These are phyloP conservation scores for Jatropha podagrica DNA, from an alignment of 441 rosid genomes.

Conservation along the genomic window DNA sequence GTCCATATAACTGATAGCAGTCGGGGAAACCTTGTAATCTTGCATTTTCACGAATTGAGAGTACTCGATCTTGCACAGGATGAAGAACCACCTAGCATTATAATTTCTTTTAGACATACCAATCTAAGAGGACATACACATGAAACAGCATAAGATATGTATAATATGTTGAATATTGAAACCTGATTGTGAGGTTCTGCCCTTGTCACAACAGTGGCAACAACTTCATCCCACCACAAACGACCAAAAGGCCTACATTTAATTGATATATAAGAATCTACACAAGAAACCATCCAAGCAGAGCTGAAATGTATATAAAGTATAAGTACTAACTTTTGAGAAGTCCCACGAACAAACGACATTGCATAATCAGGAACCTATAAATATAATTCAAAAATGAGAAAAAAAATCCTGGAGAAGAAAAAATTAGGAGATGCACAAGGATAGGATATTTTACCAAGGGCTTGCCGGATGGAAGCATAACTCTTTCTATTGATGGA, in stretches of 20 bases:
- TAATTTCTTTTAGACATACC: too few relatives aligned
- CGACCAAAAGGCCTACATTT: slow-evolving; percentile 21
- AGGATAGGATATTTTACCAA: background rate
- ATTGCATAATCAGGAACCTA: slow-evolving; percentile 26
- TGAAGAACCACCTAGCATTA: slow-evolving; percentile 4
- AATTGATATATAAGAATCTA: background rate
- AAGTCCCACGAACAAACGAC: slow-evolving; percentile 6
- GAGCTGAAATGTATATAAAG: background rate
- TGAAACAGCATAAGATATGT: background rate
- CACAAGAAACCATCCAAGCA: background rate
- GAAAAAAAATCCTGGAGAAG: background rate
- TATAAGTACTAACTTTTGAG: slow-evolving; percentile 7
- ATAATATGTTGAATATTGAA: background rate
- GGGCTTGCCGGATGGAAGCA: slow-evolving; percentile 18
- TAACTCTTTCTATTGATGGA: slow-evolving; percentile 5
- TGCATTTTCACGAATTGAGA: slow-evolving; percentile 20
- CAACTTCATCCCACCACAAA: slow-evolving; percentile 20
- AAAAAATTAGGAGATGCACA: background rate
- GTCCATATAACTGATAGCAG: slow-evolving; percentile 12
- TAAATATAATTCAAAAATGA: background rate
- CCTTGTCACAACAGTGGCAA: slow-evolving; percentile 22
- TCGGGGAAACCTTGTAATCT: slow-evolving; percentile 24
- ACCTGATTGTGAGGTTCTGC: slow-evolving; percentile 28
- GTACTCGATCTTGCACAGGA: slow-evolving; percentile 19
- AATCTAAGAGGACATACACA: background rate